Evolutionary conservation across 805 yeast genomes (phyloP), one percentile per base, ranked within the genome.

Genomic region (Saturnispora sanitii): DNA sequence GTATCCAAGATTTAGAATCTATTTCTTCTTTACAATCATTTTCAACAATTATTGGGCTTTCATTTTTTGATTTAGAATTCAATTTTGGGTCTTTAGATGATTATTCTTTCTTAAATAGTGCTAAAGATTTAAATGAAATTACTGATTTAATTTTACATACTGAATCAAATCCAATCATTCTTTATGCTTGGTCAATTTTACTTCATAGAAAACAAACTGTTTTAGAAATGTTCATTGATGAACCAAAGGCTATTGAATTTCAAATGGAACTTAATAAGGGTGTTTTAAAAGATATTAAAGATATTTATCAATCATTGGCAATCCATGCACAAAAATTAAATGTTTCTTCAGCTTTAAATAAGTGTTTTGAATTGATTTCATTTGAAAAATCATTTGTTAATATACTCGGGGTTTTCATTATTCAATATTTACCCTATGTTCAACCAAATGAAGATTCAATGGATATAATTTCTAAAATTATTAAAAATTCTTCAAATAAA

Each of bases 101-200:
- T 28, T 50, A 58, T 1, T 59, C 71, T 0, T 72, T 57, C 39
- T 58, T 70, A 48, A 57, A 63, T 38, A 71, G 75, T 44, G 53
- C 75, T 41, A 54, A 58, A 1, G 49, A 61, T 4, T 54, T 78
- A 15, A 40, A 27, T 3, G 16, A 35, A 18, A 50, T 56, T 4
- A 55, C 54, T 18, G 37, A 47, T 18, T 26, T 28, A 5, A 36
- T 58, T 2, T 41, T 60, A 4, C 52, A 58, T 8, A 51, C 68
- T 1, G 56, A 62, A 11, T 43, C 58, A 2, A 72, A 73, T 45
- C 61, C 82, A 2, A 55, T 80, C 9, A 61, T 78, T 1, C 55
- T 75, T 33, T 81, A 79, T 52, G 70, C 75, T 18, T 82, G 90
- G 90, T 71, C 83, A 23, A 71, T 79, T 12, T 56, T 77, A 9